Base-by-base conservation (phyloP, 169 alveolate genomes). In the Theileria orientalis region DNA sequence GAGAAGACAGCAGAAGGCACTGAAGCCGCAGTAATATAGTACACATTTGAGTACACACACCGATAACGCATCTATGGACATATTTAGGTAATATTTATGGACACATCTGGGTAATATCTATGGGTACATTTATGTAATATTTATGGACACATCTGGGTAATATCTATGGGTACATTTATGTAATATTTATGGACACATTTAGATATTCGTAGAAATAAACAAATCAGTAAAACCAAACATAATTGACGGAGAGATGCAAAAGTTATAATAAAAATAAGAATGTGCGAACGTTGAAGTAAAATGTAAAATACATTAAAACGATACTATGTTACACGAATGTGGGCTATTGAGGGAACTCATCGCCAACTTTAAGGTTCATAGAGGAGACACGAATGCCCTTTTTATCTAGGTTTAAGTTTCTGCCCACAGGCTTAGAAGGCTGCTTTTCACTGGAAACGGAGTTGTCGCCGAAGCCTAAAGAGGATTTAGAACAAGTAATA, bases 361-460 rank as follows among this genome's bases (percentile, higher is more conserved):
- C 76, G 32, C 87, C 77, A 13, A 59, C 83, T 30, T 40, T 79
- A 11, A 40, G 32, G 19, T 67, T 3, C 68, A 54, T 27, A 33
- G 71, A 64, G 3, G 82, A 25, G 37, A 77, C 76, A 14, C 87
- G 69, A 11, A 79, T 79, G 29, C 87, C 87, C 66, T 79, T 79
- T 13, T 68, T 32, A 42, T 75, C 84, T 29, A 32, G 70, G 27
- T 63, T 52, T 29, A 61, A 37, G 66, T 54, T 37, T 27, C 60
- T 19, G 59, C 44, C 66, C 19, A 19, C 68, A 19, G 57, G 52
- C 33, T 61, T 33, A 37, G 63, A 29, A 13, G 57, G 41, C 47
- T 1, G 9, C 3, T 6, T 0, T 19, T 35, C 57, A 40, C 52
- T 62, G 52, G 5, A n/a, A 32, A 0, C 59, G 30, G 84, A 32